These are phyloP conservation scores for Beauveria australis DNA, from an alignment of 2,329 filamentous ascomycete genomes.

Conservation along the genomic window DNA sequence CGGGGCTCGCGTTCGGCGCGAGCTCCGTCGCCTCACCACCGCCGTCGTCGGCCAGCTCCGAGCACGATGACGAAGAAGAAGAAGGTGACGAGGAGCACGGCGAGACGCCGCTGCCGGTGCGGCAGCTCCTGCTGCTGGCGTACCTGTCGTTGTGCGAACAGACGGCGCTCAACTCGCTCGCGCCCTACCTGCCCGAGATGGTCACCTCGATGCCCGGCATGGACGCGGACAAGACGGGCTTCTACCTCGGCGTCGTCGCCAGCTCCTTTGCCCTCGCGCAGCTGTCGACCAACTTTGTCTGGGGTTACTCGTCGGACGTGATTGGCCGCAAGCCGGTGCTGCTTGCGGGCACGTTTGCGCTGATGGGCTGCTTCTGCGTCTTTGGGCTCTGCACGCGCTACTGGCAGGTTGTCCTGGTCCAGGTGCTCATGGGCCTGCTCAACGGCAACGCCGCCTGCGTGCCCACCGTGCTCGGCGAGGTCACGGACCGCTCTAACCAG, in stretches of 20 bases:
- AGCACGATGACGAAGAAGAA: conserved; percentile 12
- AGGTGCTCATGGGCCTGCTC: conserved; percentile 82
- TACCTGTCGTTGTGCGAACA: conserved; percentile 88
- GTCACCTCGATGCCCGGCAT: conserved; percentile 77
- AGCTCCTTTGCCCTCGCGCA: conserved; percentile 90
- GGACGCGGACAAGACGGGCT: conserved; percentile 58
- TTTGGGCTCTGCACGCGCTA: conserved; percentile 83
- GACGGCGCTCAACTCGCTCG: conserved; percentile 93
- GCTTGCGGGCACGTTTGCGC: conserved; percentile 70
- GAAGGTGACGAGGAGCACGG: not conserved
- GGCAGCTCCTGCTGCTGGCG: conserved; percentile 76
- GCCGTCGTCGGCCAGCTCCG: conserved; percentile 16
- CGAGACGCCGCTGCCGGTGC: conserved; percentile 70
- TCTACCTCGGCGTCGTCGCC: conserved; percentile 86
- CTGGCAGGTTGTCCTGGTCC: conserved; percentile 78
- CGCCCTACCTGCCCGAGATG: conserved; percentile 92
- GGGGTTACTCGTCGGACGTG: conserved; percentile 52
- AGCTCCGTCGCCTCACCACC: not conserved
- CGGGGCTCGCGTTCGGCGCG: conserved; percentile 18
- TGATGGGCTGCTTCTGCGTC: conserved; percentile 69
- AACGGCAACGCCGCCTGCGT: conserved; percentile 96
- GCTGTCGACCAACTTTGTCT: conserved; percentile 74
- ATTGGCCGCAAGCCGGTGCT: conserved; percentile 68
- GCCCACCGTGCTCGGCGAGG: conserved; percentile 86
- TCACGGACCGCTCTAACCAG: conserved; percentile 93